These are phyloP conservation scores for Cyberlindnera saturnus DNA, from an alignment of 805 yeast species.

Conservation along the genomic window DNA sequence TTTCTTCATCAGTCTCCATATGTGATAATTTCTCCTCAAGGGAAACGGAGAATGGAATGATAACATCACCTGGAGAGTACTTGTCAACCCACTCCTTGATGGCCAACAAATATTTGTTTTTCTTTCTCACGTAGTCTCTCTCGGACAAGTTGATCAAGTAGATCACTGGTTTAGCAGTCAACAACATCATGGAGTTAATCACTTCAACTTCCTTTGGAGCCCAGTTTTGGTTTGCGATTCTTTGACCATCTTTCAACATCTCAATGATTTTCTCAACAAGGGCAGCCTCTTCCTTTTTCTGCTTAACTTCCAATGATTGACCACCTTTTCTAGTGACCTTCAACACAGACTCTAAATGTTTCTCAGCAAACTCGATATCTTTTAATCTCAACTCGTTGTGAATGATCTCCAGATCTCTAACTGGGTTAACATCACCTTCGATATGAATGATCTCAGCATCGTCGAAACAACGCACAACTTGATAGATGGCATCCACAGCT, in stretches of 20 bases:
- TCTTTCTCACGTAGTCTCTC: constrained; percentile 79
- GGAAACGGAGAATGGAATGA: constrained; percentile 89
- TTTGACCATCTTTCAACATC: constrained; percentile 74
- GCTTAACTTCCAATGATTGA: constrained; percentile 83
- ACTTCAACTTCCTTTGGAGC: constrained; percentile 84
- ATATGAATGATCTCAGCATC: constrained; percentile 97
- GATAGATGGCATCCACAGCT: constrained; percentile 96
- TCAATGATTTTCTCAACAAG: constrained; percentile 70
- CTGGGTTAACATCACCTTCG: constrained; percentile 95
- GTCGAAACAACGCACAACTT: constrained; percentile 95
- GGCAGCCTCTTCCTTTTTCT: constrained; percentile 78
- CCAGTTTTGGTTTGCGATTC: constrained; percentile 88
- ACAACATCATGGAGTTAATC: constrained; percentile 77
- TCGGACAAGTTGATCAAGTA: constrained; percentile 88
- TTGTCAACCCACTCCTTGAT: constrained; percentile 89
- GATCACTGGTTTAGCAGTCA: constrained; percentile 94
- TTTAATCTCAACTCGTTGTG: constrained; percentile 88
- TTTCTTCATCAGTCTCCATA: constrained; percentile 80
- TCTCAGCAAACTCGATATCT: constrained; percentile 91
- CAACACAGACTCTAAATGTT: constrained; percentile 71
- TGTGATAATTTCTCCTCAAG: constrained; percentile 88
- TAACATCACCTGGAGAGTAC: constrained; percentile 82
- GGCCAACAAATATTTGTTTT: constrained; percentile 76
- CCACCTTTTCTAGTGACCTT: constrained; percentile 84
- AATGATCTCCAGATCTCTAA: constrained; percentile 89